Conservation (phyloP, 768 basidiomycete species). For the Tylopilus plumbeoviolaceoides region DNA sequence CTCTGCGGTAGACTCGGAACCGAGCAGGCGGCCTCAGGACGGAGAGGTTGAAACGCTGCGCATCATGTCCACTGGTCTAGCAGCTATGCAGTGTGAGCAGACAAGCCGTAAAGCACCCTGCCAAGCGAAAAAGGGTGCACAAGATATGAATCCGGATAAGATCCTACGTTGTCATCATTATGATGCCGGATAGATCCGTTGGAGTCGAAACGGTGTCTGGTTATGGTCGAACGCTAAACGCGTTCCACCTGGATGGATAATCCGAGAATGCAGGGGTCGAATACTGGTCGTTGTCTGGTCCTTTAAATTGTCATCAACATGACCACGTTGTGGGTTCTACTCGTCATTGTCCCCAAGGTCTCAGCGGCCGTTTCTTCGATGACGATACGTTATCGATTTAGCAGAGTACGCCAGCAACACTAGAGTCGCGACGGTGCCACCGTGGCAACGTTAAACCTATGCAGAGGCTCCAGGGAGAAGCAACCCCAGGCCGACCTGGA, state of each 20-base stretch:
- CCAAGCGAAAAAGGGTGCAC: background rate
- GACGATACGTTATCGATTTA: background rate
- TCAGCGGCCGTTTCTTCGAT: background rate
- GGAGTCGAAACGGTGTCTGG: background rate
- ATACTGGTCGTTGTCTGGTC: background rate
- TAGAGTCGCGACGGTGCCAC: background rate
- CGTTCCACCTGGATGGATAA: background rate
- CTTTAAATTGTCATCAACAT: background rate
- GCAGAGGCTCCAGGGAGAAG: background rate
- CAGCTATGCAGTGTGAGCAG: background rate
- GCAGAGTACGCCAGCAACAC: background rate
- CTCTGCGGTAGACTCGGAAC: constrained; percentile 3
- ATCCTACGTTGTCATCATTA: background rate
- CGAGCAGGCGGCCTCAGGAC: background rate
- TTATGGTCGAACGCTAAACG: background rate
- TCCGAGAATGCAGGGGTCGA: constrained; percentile 3
- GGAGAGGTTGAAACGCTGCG: background rate
- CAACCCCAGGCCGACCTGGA: background rate
- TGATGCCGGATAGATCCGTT: background rate
- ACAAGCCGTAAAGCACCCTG: background rate
- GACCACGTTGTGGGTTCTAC: background rate
- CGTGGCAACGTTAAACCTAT: background rate
- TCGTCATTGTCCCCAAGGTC: too few species aligned
- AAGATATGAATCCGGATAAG: background rate
- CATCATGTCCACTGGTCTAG: background rate